Evolutionary conservation across 768 basidiomycete genomes (phyloP), one percentile per base, ranked within the genome.

Genomic region (Leccinum disarticulatum): DNA sequence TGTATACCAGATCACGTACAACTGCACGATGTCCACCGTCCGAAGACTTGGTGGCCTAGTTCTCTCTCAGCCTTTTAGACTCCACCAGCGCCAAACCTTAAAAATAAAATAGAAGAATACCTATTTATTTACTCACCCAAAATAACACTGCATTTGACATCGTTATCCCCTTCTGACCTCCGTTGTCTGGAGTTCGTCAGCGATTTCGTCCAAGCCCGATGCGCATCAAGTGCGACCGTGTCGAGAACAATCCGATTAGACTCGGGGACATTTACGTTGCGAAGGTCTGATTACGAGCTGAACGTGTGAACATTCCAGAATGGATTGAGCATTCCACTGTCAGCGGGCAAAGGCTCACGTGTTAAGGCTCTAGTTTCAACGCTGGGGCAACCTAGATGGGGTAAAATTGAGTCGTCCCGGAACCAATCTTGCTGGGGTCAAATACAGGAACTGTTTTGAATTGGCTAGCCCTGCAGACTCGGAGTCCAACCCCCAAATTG

Each of bases 1-100:
- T 27, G 63, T 61, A 64, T 57, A 48, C 60, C 51, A 54, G 27
- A 73, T 73, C 64, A 74, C 70, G 70, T 73, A 73, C 63, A 60
- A 60, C 35, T 55, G 43, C 58, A 51, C 53, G 28, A 35, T 61
- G 46, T 48, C 51, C 52, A 48, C 22, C 51, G 60, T 60, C 64
- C 69, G 59, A 8, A 33, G 19, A 27, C 10, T 31, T 46, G 38
- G 46, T 43, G 35, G 41, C 19, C 48, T 49, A 36, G 51, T 60
- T 57, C 55, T 63, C 58, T 63, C 73, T 66, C 73, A 73, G 63
- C 69, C 66, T 64, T 64, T 60, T 64, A 60, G 57, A 58, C 60
- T 68, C 57, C 57, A 54, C 64, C 60, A 55, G 52, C 43, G 52
- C 55, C 27, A 54, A 63, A 55, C 54, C 31, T 47, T 36, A 59